Evolutionary conservation across 2,329 filamentous ascomycete species (phyloP), one percentile per base, ranked within the genome.

Genomic region (Xylariaceae sp.): DNA sequence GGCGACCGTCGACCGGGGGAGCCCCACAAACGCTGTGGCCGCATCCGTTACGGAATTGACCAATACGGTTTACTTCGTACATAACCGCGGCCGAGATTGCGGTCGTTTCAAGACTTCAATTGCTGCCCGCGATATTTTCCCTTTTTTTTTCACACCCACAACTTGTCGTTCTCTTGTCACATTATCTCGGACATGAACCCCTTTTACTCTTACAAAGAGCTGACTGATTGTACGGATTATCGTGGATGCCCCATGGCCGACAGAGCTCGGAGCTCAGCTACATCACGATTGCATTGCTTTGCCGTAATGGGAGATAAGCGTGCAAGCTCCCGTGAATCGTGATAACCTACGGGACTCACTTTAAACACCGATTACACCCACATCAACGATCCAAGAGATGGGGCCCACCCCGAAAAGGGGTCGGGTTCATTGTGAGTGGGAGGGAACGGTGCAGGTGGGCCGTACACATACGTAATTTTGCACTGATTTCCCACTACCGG

Each of bases 81-180:
- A 37, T 44, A 53, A 53, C 51, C 55, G 44, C 48, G 57, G 59
- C 61, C 56, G 56, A 64, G 35, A 65, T 64, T 64, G 62, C 51
- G 56, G 60, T 61, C 35, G 64, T 65, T 65, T 65, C 64, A 64
- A 58, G 49, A 62, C 10, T 54, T 52, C 55, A 55, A 50, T 48
- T 17, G 15, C 15, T 10, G 48, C 50, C 53, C 37, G 37, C 56
- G 53, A 42, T 8, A 42, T 42, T 42, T 42, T 42, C 52, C 55
- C 45, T 44, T n/a, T 13, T n/a, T n/a, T 51, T 49, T 37, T 35
- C 11, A 17, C 49, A 44, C 17, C 30, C 45, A 37, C 8, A 48
- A 13, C 44, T 37, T 13, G 37, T 8, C 48, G 50, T 15, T 18
- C 17, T 13, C 57, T 51, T 49, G 17, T 56, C 50, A 30, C 23